phyloP scores from a whole-genome alignment of 83 land plant genomes.

The Picea engelmannii region DNA sequence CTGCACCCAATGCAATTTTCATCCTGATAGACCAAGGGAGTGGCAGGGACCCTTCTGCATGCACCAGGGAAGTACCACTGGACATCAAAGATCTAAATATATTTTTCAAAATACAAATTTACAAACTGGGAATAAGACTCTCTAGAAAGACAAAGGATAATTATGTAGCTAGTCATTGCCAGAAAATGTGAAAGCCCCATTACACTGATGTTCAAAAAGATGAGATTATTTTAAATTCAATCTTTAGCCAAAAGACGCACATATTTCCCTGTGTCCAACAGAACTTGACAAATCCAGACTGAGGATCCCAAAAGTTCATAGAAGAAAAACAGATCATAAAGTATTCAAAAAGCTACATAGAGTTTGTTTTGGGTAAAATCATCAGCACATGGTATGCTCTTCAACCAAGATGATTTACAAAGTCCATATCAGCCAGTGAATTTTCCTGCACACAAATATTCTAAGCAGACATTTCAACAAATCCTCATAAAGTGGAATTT shows the following conservation, averaged over 20 bases:
- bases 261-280: background rate
- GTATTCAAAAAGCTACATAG: background rate
- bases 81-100: slow-evolving; percentile 2
- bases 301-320: slow-evolving; percentile 5
- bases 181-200: slow-evolving; percentile 1
- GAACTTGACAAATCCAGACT: background rate
- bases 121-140: background rate
- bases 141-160: background rate
- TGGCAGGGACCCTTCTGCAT: slow-evolving; percentile 53
- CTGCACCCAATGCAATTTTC: slow-evolving; percentile 79
- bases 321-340: background rate
- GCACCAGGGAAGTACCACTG: slow-evolving; percentile 5
- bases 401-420: background rate
- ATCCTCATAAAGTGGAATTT: background rate
- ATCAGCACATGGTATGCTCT: no score
- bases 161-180: background rate
- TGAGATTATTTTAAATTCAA: background rate
- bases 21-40: slow-evolving; percentile 60
- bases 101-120: background rate
- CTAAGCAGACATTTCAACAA: background rate
- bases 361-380: no score
- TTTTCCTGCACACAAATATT: background rate
- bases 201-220: slow-evolving; percentile 2
- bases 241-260: background rate
- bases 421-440: background rate